A percentile compares a stretch with the other conserved stretches of the same genome.
These are phyloP conservation scores for Paspalum notatum DNA, from an alignment of 176 grass and related monocot species.

Conservation along the genomic window DNA sequence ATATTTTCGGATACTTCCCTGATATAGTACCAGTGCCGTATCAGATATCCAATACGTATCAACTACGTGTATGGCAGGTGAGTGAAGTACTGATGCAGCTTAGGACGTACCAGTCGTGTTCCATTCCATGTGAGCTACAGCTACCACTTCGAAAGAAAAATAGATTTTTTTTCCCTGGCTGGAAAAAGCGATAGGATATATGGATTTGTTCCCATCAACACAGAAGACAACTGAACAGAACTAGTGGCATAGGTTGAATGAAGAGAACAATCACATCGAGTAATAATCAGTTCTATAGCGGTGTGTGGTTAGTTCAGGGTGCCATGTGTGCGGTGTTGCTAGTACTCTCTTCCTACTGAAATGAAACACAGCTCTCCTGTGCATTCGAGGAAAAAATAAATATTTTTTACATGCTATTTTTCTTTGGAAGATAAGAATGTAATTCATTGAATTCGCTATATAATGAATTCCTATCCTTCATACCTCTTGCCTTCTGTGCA, in stretches of 20 bases:
- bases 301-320: not conserved
- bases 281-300: conserved; percentile 1
- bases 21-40: no score
- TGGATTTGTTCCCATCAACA: not conserved
- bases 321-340: not conserved
- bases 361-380: not conserved
- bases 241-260: not conserved
- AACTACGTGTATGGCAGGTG: no score
- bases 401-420: conserved; percentile 17
- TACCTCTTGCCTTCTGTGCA: not conserved
- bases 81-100: no score
- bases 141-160: not conserved
- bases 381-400: not conserved
- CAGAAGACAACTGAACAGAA: not conserved
- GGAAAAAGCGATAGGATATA: not conserved
- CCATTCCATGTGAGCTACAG: not conserved
- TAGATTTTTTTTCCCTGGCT: conserved; percentile 4
- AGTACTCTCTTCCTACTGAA: not conserved
- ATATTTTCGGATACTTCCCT: no score
- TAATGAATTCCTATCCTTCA: not conserved
- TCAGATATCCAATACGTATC: no score
- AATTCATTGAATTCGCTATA: conserved; percentile 3
- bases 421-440: conserved; percentile 9
- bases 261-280: not conserved
- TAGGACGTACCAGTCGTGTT: not conserved